Evolutionary conservation across 306 rosid genomes (phyloP), one percentile per base, ranked within the genome.

Genomic region (Psophocarpus tetragonolobus): DNA sequence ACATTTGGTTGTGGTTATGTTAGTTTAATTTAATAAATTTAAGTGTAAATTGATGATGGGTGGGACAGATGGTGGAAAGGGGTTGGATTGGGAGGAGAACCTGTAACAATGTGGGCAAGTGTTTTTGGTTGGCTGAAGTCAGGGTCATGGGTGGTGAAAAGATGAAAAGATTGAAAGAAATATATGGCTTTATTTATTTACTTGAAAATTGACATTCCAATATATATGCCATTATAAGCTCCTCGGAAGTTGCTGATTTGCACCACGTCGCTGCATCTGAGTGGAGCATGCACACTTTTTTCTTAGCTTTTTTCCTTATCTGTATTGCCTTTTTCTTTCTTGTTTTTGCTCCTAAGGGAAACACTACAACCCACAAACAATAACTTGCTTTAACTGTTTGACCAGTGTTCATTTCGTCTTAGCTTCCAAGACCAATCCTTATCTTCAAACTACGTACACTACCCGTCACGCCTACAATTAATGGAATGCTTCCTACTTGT

Each of bases 31-130:
- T 14, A 23, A 24, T 73, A 54, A 20, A 48, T 17, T n/a, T 14
- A 17, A 44, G 45, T 14, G 62, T 30, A 15, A 32, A 29, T 70
- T 54, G 62, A 54, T 7, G 57, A 67, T 29, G 26, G 58, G 48
- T 26, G 82, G 82, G 82, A 78, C 82, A 78, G 60, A 64, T 78
- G 82, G 82, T 27, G 38, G 71, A 69, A 29, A 39, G n/a, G 50
- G 44, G 60, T 56, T 63, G 73, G 80, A 12, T 58, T 26, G 58
- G 42, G 27, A 11, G 58, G 62, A 44, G 44, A 54, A 33, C 26
- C 24, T 20, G 73, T 33, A 24, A 57, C 8, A 45, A 8, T 54
- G 54, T 54, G 4, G 26, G 4, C 13, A 7, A 12, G 58, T 44
- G 62, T 3, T 17, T 29, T 45, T 61, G 10, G 61, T 56, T 71